phyloP scores from a whole-genome alignment of 2,329 filamentous ascomycete genomes.

The Cladophialophora yegresii region DNA sequence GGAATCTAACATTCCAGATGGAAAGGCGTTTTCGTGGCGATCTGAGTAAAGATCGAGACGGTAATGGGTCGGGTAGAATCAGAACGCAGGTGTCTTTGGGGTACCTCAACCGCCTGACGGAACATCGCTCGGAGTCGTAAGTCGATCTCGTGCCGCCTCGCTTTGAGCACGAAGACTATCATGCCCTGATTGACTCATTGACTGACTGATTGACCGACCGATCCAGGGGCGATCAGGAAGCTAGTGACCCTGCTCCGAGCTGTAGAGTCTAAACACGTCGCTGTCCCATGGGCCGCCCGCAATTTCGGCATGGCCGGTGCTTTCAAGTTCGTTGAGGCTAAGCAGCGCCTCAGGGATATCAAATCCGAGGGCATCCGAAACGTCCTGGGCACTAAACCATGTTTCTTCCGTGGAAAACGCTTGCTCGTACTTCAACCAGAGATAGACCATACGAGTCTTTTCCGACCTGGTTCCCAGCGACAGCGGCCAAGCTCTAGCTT shows the following conservation, averaged over 20 bases:
- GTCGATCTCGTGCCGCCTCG: not conserved
- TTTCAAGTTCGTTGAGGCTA: not conserved
- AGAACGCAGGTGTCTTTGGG: not conserved
- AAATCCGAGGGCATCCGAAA: not conserved
- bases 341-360: not conserved
- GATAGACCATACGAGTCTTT: not conserved
- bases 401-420: rapidly evolving
- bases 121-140: not conserved
- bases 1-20: not conserved
- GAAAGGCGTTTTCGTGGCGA: not conserved
- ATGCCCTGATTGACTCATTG: not conserved
- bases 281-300: too few species aligned
- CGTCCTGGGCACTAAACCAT: not conserved
- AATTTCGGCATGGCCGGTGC: not conserved
- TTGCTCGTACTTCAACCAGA: not conserved
- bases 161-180: not conserved
- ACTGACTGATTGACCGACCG: not conserved
- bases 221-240: not conserved
- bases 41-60: not conserved
- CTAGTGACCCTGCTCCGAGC: not conserved
- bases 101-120: not conserved
- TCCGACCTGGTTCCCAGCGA: not conserved
- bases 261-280: not conserved
- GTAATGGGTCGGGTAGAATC: not conserved
- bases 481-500: not conserved